Evolutionary conservation across 2,329 filamentous ascomycete genomes (phyloP).

Genomic region (Aureobasidium leucospermi): DNA sequence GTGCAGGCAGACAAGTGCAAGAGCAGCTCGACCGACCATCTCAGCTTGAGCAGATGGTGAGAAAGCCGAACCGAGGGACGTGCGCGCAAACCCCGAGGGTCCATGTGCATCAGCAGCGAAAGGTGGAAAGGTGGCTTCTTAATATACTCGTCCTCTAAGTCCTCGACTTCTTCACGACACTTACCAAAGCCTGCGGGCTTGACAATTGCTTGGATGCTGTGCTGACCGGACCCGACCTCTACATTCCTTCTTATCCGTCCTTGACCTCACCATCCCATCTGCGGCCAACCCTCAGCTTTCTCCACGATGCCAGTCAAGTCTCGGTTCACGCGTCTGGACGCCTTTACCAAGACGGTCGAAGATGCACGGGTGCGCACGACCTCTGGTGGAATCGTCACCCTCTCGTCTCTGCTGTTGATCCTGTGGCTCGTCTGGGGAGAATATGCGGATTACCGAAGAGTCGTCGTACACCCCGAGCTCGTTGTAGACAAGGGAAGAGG

Average conservation of each 20-base stretch:
- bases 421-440: conserved; percentile 87
- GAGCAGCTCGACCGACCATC: background rate
- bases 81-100: background rate
- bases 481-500: conserved; percentile 95
- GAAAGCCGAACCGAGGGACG: conserved; percentile 8
- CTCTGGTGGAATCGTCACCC: conserved; percentile 89
- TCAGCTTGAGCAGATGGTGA: background rate
- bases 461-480: conserved; percentile 83
- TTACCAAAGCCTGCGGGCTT: conserved; percentile 4
- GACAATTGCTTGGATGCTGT: conserved; percentile 8
- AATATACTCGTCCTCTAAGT: background rate
- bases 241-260: background rate
- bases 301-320: conserved; percentile 74
- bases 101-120: conserved; percentile 3
- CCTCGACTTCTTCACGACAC: background rate
- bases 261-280: background rate
- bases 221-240: background rate
- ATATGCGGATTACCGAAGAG: conserved; percentile 85
- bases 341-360: conserved; percentile 98
- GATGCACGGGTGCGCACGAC: conserved; percentile 95
- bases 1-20: background rate
- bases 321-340: conserved; percentile 91
- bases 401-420: conserved; percentile 80
- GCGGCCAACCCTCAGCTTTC: background rate
- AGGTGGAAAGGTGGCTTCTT: conserved; percentile 1